Base-by-base conservation (phyloP, 495 filamentous ascomycete genomes). In the Penicillium paxilli region DNA sequence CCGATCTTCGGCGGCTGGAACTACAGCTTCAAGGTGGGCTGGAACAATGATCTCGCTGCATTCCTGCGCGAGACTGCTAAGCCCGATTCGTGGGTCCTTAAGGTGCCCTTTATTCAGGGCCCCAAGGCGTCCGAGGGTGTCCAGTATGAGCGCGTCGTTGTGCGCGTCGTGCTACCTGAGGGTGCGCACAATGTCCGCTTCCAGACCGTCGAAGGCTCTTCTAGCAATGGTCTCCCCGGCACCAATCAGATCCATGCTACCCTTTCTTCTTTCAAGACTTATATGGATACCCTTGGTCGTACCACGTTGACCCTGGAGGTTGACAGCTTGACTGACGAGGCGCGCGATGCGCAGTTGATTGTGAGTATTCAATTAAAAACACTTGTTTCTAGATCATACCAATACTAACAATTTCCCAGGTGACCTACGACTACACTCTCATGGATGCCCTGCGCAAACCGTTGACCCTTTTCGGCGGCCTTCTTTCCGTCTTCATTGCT, bases 1-100 rank as follows among this genome's bases (percentile, higher is more conserved):
- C 94, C 94, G 7, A 66, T 98, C 21, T 98, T 98, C 64, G 94
- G 94, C 42, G 91, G 90, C 46, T 98, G 94, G 94, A 96, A 96
- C 71, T 97, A 96, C 66, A 92, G 87, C 55, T 98, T 97, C 76
- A 87, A 86, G 41, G 82, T 97, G 40, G 95, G 94, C 53, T 98
- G 94, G 93, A 90, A 96, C 76, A 87, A 88, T 48, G 83, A 93
- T 51, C 80, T 96, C 19, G 79, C 81, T 57, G 80, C 81, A 28
- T 96, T 90, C 68, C 65, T 98, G 49, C 82, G 89, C 47, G 84
- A 82, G 60, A 54, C 75, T 12, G 71, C 74, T 23, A 78, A 72
- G 32, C 75, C 73, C 3, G 85, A 89, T 30, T 80, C 82, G 5
- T 93, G 89, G 60, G 82, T 96, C n/a, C 80, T 98, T 26, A 94